A percentile compares a stretch with the other conserved stretches of the same genome.
These are phyloP conservation scores for Blastobotrys proliferans DNA, from an alignment of 1,139 yeast species.

Conservation along the genomic window DNA sequence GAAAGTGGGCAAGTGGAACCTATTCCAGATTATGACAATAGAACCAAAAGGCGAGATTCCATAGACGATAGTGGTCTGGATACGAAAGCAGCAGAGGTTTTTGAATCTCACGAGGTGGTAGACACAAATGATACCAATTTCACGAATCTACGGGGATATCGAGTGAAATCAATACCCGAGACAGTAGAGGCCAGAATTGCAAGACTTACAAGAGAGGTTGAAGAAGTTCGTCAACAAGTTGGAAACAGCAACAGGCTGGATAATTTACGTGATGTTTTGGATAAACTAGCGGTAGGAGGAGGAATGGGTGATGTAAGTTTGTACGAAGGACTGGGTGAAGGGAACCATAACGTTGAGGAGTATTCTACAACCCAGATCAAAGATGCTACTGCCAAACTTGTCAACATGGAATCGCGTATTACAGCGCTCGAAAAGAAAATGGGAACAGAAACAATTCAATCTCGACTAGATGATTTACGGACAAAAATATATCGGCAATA, in stretches of 20 bases:
- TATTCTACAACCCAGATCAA: not conserved
- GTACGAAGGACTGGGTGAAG: constrained; percentile 4
- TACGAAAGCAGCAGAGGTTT: constrained; percentile 10
- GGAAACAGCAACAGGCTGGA: constrained; percentile 2
- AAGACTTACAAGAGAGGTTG: constrained; percentile 45
- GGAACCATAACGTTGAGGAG: constrained; percentile 1
- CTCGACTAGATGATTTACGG: too few species aligned
- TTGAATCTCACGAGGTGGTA: constrained; percentile 20
- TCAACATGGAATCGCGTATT: constrained; percentile 1
- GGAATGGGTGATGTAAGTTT: constrained; percentile 1
- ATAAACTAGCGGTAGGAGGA: constrained; percentile 8
- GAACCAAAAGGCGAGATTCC: constrained; percentile 6
- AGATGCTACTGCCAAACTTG: not conserved
- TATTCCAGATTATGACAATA: not conserved
- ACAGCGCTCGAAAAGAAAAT: constrained; percentile 21
- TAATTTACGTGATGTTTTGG: constrained; percentile 11
- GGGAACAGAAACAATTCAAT: constrained; percentile 15
- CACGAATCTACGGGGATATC: too few species aligned
- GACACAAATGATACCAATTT: too few species aligned
- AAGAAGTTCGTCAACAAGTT: constrained; percentile 33
- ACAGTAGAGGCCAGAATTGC: constrained; percentile 41
- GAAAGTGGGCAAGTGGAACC: constrained; percentile 18
- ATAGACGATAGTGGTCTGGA: constrained; percentile 5
- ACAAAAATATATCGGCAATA: too few species aligned
- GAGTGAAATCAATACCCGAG: constrained; percentile 12